Evolutionary conservation across 495 filamentous ascomycete species (phyloP).

Genomic region (Daldinia bambusicola): DNA sequence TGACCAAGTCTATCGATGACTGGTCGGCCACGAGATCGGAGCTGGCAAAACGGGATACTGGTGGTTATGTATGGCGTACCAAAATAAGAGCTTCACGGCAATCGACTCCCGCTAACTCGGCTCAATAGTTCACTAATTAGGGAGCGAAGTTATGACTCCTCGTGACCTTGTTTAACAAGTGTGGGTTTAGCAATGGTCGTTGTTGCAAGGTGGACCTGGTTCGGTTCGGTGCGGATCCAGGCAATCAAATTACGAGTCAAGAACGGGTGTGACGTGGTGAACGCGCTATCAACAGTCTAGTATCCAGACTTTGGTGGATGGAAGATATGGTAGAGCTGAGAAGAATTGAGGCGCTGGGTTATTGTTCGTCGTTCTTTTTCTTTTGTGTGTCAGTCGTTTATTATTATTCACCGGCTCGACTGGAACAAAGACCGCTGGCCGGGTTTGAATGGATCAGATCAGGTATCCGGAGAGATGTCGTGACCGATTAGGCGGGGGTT

Average conservation of each 20-base stretch:
- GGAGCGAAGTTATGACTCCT: conserved; percentile 43
- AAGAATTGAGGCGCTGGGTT: conserved; percentile 29
- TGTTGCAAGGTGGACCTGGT: conserved; percentile 40
- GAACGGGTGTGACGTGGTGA: conserved; percentile 54
- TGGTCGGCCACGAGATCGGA: conserved; percentile 42
- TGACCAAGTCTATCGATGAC: conserved; percentile 42
- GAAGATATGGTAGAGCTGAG: conserved; percentile 16
- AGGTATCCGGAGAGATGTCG: conserved; percentile 35
- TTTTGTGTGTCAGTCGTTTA: conserved; percentile 38
- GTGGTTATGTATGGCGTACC: conserved; percentile 29
- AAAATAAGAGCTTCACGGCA: conserved; percentile 25
- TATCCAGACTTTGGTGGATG: conserved; percentile 46
- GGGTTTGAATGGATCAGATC: conserved; percentile 34
- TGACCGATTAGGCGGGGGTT: conserved; percentile 36
- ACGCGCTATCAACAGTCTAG: conserved; percentile 57
- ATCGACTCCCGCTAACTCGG: conserved; percentile 39
- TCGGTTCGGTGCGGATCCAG: conserved; percentile 39
- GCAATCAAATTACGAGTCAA: conserved; percentile 37
- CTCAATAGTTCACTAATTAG: conserved; percentile 30
- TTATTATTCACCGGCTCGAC: conserved; percentile 36
- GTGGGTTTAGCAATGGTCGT: conserved; percentile 34
- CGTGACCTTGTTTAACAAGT: conserved; percentile 36
- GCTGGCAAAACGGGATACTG: conserved; percentile 37
- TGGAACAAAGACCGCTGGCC: conserved; percentile 40
- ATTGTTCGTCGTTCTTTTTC: conserved; percentile 37